These are phyloP conservation scores for Aspergillus arachidicola DNA, from an alignment of 2,329 filamentous ascomycete genomes.

Conservation along the genomic window DNA sequence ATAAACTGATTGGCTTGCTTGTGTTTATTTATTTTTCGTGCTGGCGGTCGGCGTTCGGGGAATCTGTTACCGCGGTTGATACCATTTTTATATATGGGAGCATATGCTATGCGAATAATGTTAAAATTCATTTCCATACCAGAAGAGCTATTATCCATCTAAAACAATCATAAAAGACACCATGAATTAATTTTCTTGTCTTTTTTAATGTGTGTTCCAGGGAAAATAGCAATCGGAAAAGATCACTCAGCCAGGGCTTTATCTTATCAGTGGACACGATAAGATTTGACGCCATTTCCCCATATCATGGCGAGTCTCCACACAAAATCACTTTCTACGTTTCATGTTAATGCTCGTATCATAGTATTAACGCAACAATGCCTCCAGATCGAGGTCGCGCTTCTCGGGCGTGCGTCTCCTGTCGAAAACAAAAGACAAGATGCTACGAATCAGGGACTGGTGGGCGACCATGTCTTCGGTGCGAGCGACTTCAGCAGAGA, in stretches of 20 bases:
- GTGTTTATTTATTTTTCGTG: not conserved
- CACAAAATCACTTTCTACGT: not conserved
- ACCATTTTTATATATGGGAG: not conserved
- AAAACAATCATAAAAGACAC: too few relatives aligned
- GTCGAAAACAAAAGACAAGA: constrained; percentile 46
- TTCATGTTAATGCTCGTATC: not conserved
- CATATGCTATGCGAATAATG: not conserved
- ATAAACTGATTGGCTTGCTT: not conserved
- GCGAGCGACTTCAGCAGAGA: constrained; percentile 36
- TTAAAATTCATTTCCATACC: too few relatives aligned
- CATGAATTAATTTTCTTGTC: too few relatives aligned
- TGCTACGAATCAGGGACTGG: constrained; percentile 40
- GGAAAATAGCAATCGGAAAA: not conserved
- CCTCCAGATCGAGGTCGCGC: constrained; percentile 22
- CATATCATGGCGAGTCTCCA: constrained; percentile 2
- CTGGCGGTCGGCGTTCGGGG: not conserved
- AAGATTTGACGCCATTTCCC: constrained; percentile 3
- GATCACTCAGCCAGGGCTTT: not conserved
- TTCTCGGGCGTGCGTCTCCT: constrained; percentile 40
- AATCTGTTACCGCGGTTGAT: not conserved
- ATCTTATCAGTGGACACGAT: constrained; percentile 5
- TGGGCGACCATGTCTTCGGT: constrained; percentile 40
- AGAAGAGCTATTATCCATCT: too few relatives aligned
- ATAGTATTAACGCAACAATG: not conserved
- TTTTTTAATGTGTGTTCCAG: not conserved